A percentile compares a stretch with the other conserved stretches of the same genome.
Conservation (phyloP, 1,284 basidiomycete species). For the Moniliophthora roreri region DNA sequence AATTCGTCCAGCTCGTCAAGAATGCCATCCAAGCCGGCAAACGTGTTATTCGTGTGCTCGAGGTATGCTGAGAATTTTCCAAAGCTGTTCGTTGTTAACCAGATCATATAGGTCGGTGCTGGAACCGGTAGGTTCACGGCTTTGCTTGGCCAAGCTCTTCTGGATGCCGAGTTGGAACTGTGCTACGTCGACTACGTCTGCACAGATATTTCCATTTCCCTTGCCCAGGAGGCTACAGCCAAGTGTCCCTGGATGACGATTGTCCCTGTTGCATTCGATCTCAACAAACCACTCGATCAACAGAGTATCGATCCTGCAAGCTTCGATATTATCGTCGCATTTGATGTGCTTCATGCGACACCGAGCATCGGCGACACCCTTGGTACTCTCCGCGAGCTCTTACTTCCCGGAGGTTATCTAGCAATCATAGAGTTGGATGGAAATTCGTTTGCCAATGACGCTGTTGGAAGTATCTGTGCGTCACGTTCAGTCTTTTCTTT, state of each 20-base stretch:
- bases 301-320: conserved; percentile 19
- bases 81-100: background rate
- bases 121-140: conserved; percentile 22
- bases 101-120: conserved; percentile 4
- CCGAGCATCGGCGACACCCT: conserved; percentile 14
- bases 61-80: conserved; percentile 14
- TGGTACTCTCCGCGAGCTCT: conserved; percentile 13
- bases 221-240: conserved; percentile 20
- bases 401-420: conserved; percentile 22
- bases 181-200: conserved; percentile 23
- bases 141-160: conserved; percentile 19
- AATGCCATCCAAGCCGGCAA: conserved; percentile 16
- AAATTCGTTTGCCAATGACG: background rate
- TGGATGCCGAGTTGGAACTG: conserved; percentile 14
- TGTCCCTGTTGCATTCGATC: conserved; percentile 19
- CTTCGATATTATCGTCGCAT: conserved; percentile 24
- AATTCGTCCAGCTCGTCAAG: conserved; percentile 18
- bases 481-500: background rate
- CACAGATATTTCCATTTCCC: conserved; percentile 19
- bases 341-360: conserved; percentile 22
- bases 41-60: conserved; percentile 23
- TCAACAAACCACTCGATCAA: conserved; percentile 16
- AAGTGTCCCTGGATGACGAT: conserved; percentile 20
- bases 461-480: background rate
- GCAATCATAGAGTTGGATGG: conserved; percentile 1